Percentiles rank a stretch among this genome's conserved stretches.
These are phyloP conservation scores for Mycogone perniciosa DNA, from an alignment of 2,329 filamentous ascomycete genomes.

Conservation along the genomic window DNA sequence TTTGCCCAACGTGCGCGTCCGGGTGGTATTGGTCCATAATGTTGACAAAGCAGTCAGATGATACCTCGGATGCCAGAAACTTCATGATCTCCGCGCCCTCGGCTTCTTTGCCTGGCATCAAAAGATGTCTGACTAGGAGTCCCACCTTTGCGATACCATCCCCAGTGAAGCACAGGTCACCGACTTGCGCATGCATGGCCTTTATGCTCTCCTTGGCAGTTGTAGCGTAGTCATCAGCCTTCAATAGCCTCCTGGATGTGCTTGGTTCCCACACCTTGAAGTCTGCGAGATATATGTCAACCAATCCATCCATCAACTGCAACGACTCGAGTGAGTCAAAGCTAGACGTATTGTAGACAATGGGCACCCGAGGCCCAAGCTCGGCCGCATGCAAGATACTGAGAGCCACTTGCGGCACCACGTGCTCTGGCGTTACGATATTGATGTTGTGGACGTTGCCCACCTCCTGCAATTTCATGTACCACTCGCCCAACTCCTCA, in stretches of 20 bases:
- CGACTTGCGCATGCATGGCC: slow-evolving; percentile 75
- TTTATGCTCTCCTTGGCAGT: slow-evolving; percentile 71
- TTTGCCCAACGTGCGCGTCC: slow-evolving; percentile 73
- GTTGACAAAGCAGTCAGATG: slow-evolving; percentile 70
- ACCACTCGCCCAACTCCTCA: slow-evolving; percentile 76
- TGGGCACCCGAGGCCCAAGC: slow-evolving; percentile 62
- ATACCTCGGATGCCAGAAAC: slow-evolving; percentile 68
- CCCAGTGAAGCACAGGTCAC: slow-evolving; percentile 73
- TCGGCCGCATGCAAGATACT: slow-evolving; percentile 68
- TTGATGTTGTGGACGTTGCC: slow-evolving; percentile 89
- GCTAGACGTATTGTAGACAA: slow-evolving; percentile 79
- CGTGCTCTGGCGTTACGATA: slow-evolving; percentile 78
- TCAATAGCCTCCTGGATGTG: slow-evolving; percentile 65
- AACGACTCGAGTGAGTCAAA: slow-evolving; percentile 72
- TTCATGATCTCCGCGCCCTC: slow-evolving; percentile 69
- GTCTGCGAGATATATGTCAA: slow-evolving; percentile 83
- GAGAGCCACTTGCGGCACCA: slow-evolving; percentile 75
- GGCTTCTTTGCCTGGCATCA: slow-evolving; percentile 74
- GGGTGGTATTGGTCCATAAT: slow-evolving; percentile 88
- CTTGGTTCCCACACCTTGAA: slow-evolving; percentile 72
- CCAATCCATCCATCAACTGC: slow-evolving; percentile 66
- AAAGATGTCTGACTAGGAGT: slow-evolving; percentile 69
- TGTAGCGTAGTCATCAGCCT: slow-evolving; percentile 68
- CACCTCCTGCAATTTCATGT: slow-evolving; percentile 71
- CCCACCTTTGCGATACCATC: slow-evolving; percentile 78